Evolutionary conservation across 805 yeast genomes (phyloP).

Genomic region (Myxozyma vanderwaltii): DNA sequence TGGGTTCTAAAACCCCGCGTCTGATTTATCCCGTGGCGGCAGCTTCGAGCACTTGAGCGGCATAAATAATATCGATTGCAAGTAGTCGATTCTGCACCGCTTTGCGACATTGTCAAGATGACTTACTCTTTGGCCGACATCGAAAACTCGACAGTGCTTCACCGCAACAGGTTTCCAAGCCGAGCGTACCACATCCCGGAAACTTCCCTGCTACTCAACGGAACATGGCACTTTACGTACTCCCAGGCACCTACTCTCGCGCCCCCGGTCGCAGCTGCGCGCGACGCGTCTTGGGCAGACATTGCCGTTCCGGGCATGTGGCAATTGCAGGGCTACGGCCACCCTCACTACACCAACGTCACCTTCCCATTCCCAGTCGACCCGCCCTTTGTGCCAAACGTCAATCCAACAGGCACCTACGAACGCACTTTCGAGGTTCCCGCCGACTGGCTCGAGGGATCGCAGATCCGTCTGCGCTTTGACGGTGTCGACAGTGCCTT

Average conservation of each 20-base stretch:
- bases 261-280: slow-evolving; percentile 1
- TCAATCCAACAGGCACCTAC: slow-evolving; percentile 45
- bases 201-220: slow-evolving; percentile 33
- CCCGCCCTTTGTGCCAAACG: slow-evolving; percentile 44
- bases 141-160: slow-evolving; percentile 19
- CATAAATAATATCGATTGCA: too few species aligned
- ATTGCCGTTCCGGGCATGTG: slow-evolving; percentile 45
- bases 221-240: slow-evolving; percentile 40
- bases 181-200: slow-evolving; percentile 27
- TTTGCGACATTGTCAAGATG: neutral
- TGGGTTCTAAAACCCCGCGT: too few species aligned
- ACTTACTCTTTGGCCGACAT: slow-evolving; percentile 14
- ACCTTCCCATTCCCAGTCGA: slow-evolving; percentile 43
- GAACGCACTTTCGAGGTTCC: slow-evolving; percentile 37
- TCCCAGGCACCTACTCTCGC: slow-evolving; percentile 26
- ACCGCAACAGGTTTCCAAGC: slow-evolving; percentile 25
- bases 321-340: slow-evolving; percentile 46
- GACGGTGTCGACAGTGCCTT: slow-evolving; percentile 47
- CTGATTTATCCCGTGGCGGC: too few species aligned
- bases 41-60: too few species aligned
- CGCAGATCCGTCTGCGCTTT: slow-evolving; percentile 40
- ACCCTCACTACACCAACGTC: slow-evolving; percentile 44
- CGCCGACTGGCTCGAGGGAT: slow-evolving; percentile 27
- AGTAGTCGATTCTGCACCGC: too few species aligned
- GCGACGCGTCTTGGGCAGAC: slow-evolving; percentile 23